Evolutionary conservation across 495 filamentous ascomycete species (phyloP), one percentile per base, ranked within the genome.

Genomic region (Letharia columbiana): DNA sequence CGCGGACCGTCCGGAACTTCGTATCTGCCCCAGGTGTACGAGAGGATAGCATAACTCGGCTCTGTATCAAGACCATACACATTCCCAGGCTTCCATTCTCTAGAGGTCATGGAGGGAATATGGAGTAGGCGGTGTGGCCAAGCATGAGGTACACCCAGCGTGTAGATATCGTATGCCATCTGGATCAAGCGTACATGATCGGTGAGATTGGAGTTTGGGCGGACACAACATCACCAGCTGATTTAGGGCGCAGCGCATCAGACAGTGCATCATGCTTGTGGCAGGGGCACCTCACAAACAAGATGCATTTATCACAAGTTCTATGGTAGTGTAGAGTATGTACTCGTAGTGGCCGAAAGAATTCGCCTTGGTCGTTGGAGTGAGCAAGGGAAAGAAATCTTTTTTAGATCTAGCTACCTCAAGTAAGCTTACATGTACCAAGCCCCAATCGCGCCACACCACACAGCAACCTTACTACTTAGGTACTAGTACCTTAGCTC

Each of bases 31-130:
- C 45, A 49, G 20, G 45, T 49, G 45, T 49, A 49, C 0, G 45
- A 49, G 9, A 49, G 45, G 20, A 62, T 62, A 28, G 9, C 28
- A 13, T 62, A 62, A 39, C 9, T 18, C 15, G 60, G 60, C 40
- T 62, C 17, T 6, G 40, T 40, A 18, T 62, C 60, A 18, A 11
- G 20, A 6, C 39, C 40, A 44, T 62, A 62, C 3, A 62, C 23
- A 37, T 47, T 44, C 8, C 40, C 60, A 39, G 33, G 35, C 15
- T 45, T n/a, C 45, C 60, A 33, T 15, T 62, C 18, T 45, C 40
- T 39, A 23, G 60, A 62, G 28, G 60, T 62, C 39, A 62, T 62
- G 33, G 60, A 62, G 3, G 60, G 60, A 33, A 62, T 47, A 44
- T 62, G 60, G 28, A 62, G 40, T 18, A 62, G 40, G 60, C 60